Evolutionary conservation across 208 protist genomes (phyloP).

Genomic region (Leishmania braziliensis): DNA sequence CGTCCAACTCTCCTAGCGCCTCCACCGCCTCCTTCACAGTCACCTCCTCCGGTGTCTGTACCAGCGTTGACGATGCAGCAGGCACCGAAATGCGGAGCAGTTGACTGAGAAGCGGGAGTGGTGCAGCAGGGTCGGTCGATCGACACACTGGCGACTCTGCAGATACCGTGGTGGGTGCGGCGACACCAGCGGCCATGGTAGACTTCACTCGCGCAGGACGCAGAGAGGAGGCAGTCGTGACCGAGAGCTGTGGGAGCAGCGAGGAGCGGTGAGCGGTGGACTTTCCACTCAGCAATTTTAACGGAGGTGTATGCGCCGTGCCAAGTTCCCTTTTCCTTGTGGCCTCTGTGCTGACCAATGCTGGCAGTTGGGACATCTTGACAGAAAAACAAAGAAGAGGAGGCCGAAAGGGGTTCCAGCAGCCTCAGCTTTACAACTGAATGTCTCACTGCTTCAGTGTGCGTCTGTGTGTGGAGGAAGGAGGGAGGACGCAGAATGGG

Average conservation of each 20-base stretch:
- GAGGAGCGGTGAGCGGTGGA: neutral
- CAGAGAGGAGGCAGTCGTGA: conserved; percentile 10
- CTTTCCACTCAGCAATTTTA: neutral
- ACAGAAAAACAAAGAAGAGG: neutral
- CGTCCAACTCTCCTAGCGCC: conserved; percentile 16
- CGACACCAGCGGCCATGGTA: neutral
- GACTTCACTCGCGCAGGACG: conserved; percentile 11
- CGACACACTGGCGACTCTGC: neutral
- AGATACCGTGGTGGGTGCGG: neutral
- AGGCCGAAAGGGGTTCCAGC: neutral
- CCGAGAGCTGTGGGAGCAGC: neutral
- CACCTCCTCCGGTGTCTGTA: neutral
- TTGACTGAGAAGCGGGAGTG: conserved; percentile 6
- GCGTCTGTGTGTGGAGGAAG: neutral
- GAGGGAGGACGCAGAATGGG: neutral
- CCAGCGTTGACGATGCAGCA: neutral
- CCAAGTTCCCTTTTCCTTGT: neutral
- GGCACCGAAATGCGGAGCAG: neutral
- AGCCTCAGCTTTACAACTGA: neutral
- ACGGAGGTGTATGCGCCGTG: neutral
- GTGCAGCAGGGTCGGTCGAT: neutral
- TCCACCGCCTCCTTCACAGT: conserved; percentile 12
- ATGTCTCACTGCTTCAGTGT: neutral
- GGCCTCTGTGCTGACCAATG: neutral
- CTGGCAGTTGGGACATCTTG: neutral